A percentile compares a stretch with the other conserved stretches of the same genome.
Conservation (phyloP, 2,329 filamentous ascomycete genomes). For the Rutstroemia sp. region DNA sequence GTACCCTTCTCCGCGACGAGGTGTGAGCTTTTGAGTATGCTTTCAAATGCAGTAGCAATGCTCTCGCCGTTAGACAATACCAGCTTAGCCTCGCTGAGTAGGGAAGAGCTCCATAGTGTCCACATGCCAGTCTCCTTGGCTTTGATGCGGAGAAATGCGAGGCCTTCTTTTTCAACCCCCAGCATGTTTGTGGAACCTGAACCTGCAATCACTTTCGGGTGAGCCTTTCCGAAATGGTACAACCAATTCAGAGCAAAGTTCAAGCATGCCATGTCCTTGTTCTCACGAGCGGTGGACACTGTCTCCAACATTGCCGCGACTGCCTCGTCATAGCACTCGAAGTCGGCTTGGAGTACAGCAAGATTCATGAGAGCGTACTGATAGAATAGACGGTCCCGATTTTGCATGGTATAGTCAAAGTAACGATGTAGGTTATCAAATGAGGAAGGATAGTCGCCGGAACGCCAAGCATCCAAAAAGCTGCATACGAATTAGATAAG, state of each 20-base stretch:
- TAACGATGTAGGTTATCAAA: constrained; percentile 91
- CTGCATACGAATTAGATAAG: constrained; percentile 34
- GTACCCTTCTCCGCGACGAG: constrained; percentile 72
- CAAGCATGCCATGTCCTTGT: constrained; percentile 83
- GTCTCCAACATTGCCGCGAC: constrained; percentile 93
- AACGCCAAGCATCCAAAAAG: constrained; percentile 87
- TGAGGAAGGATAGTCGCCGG: constrained; percentile 81
- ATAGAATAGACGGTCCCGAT: constrained; percentile 75
- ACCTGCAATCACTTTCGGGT: constrained; percentile 65
- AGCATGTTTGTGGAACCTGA: constrained; percentile 66
- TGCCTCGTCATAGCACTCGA: constrained; percentile 83
- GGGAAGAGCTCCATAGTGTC: constrained; percentile 72
- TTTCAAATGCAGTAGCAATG: constrained; percentile 58
- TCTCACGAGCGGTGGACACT: constrained; percentile 88
- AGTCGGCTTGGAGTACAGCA: constrained; percentile 89
- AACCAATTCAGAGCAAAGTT: constrained; percentile 97
- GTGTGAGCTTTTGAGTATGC: constrained; percentile 75
- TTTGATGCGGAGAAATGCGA: constrained; percentile 77
- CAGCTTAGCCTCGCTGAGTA: constrained; percentile 80
- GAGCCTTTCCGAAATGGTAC: constrained; percentile 85
- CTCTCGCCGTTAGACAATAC: constrained; percentile 65
- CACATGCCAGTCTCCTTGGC: constrained; percentile 83
- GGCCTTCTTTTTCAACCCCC: constrained; percentile 70
- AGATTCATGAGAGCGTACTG: constrained; percentile 93
- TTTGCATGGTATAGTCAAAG: constrained; percentile 94